Evolutionary conservation across 768 basidiomycete genomes (phyloP), one percentile per base, ranked within the genome.

Genomic region (Trametes punicea): DNA sequence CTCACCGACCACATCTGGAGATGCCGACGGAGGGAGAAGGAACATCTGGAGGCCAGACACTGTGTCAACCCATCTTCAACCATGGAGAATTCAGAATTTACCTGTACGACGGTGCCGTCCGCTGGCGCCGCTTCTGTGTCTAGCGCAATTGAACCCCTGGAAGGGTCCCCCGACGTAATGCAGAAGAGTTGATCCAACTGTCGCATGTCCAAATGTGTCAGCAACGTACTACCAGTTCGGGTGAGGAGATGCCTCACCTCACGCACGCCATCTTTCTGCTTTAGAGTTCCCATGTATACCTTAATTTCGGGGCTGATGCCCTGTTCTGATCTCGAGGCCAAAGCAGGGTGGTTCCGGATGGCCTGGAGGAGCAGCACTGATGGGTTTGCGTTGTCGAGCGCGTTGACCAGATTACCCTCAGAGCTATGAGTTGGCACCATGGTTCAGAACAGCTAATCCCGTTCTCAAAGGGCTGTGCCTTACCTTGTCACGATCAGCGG

Each of bases 161-260:
- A 82, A 1, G 87, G 88, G 64, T 87, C 87, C 3, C 89, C 89
- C 0, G 88, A 84, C 21, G 76, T 81, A 55, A 91, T 83, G 51
- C 71, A 76, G 62, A 80, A 80, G 34, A 85, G 73, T 42, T 77
- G 76, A 20, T 65, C 63, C 2, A 79, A 59, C 80, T 84, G 51
- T 23, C 13, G 27, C 61, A 57, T 16, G 65, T 36, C 6, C 20
- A 56, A 27, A n/a, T 39, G 6, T 16, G 34, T 42, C 46, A 48
- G 33, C 33, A 15, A 33, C 7, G 30, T 31, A 13, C 47, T 21
- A 11, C 39, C 34, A 40, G 33, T 18, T 16, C 20, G 26, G 3
- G 3, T 15, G 16, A 41, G n/a, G 23, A 10, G 23, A 11, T 2
- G 0, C 5, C 21, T 11, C 20, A 57, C 58, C 48, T 40, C 40